Evolutionary conservation across 768 basidiomycete species (phyloP), one percentile per base, ranked within the genome.

Genomic region (Pulveroboletus frians): DNA sequence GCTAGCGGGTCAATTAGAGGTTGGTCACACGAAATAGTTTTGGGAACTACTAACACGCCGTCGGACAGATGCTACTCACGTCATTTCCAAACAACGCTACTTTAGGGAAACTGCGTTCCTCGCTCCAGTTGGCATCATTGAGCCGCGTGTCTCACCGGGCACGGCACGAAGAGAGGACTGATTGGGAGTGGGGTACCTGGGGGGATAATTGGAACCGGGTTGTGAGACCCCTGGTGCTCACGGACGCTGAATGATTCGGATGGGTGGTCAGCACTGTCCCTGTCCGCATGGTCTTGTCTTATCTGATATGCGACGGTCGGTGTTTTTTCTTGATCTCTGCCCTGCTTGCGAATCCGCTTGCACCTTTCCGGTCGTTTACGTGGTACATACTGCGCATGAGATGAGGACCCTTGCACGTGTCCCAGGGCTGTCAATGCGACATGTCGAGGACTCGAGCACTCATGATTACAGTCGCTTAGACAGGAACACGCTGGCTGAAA

Each of bases 191-290:
- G 89, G 69, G 73, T 20, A 79, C 79, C 0, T 97, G 93, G 92
- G 76, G 84, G 48, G 81, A 91, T 46, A 93, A 93, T 58, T 97
- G 93, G 93, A 76, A 78, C 43, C 71, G 69, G 38, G 72, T 79
- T 17, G 73, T 95, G 45, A 72, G 73, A 60, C 88, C 87, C 14
- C 61, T 92, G 30, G 58, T 78, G 20, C 47, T 74, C 44, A 59
- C 47, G 26, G 68, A 72, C 39, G 67, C 60, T 27, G 55, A 51
- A 41, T 55, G 54, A 17, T 54, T 58, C 36, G 55, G 60, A 41
- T 67, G 43, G 43, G 38, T 30, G 32, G 18, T 20, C 17, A 6
- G 23, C 23, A 26, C 20, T 13, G 10, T n/a, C 7, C 2, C 20
- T 37, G 43, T 11, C 9, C 20, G 13, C 3, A n/a, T 11, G 27